Conservation (phyloP, 495 filamentous ascomycete species). For the Annulohypoxylon nitens region DNA sequence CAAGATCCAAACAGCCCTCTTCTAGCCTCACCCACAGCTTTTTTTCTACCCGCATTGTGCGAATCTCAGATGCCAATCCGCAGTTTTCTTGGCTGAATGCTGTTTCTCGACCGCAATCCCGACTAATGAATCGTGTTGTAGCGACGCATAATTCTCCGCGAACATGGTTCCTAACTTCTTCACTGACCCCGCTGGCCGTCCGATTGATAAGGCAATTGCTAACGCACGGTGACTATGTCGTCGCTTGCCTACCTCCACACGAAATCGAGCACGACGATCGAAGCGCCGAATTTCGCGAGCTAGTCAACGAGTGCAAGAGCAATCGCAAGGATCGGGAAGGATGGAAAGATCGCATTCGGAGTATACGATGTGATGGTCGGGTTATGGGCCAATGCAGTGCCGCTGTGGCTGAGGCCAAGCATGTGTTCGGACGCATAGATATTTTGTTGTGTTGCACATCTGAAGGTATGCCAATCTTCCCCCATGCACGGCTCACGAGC, state of each 20-base stretch:
- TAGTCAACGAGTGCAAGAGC: constrained; percentile 71
- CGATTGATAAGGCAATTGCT: constrained; percentile 80
- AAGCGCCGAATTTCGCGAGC: constrained; percentile 66
- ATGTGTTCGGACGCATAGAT: constrained; percentile 87
- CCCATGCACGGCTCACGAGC: constrained; percentile 14
- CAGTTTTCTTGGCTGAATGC: constrained; percentile 37
- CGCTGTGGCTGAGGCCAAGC: constrained; percentile 86
- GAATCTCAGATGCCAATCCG: constrained; percentile 40
- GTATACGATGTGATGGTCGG: constrained; percentile 68
- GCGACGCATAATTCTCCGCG: constrained; percentile 70
- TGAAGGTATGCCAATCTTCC: constrained; percentile 69
- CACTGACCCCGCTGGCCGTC: constrained; percentile 81
- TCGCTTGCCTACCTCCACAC: constrained; percentile 78
- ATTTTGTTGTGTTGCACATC: constrained; percentile 89
- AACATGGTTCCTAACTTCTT: constrained; percentile 91
- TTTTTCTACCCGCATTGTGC: constrained; percentile 17
- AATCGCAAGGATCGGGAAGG: constrained; percentile 66
- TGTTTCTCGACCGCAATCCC: constrained; percentile 33
- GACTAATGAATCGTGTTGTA: constrained; percentile 58
- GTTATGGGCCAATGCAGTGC: constrained; percentile 76
- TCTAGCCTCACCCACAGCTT: not conserved
- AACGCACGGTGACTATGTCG: constrained; percentile 86
- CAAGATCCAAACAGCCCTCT: not conserved
- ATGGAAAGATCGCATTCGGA: constrained; percentile 69
- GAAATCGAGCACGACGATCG: constrained; percentile 73